A percentile compares a stretch with the other conserved stretches of the same genome.
These are phyloP conservation scores for Brachypodium distachyon DNA, from an alignment of 202 grass and related monocot genomes.

Conservation along the genomic window DNA sequence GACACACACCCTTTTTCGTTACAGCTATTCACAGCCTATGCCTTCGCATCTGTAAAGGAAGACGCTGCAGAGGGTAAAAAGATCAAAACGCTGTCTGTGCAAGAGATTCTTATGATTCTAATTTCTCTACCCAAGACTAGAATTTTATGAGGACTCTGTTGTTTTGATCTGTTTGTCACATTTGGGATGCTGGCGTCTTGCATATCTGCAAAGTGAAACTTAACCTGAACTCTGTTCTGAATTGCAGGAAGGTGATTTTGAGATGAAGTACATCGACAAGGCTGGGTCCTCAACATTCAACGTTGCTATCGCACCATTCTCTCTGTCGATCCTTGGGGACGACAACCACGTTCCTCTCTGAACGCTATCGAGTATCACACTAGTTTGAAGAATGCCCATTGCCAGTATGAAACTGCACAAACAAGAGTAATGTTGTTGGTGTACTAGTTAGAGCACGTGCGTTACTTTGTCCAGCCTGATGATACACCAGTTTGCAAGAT, in stretches of 20 bases:
- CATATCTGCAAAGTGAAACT: neutral
- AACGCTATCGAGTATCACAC: neutral
- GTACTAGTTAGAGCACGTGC: slow-evolving; percentile 4
- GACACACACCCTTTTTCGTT: neutral
- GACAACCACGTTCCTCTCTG: slow-evolving; percentile 28
- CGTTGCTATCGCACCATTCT: slow-evolving; percentile 73
- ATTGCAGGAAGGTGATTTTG: slow-evolving; percentile 89
- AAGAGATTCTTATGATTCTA: neutral
- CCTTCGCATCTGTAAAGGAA: neutral
- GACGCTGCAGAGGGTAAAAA: neutral
- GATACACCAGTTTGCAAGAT: neutral
- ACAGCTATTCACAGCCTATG: neutral
- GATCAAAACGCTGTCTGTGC: neutral
- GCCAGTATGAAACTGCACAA: neutral
- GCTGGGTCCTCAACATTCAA: slow-evolving; percentile 65
- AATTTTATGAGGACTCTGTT: neutral
- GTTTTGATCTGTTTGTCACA: neutral
- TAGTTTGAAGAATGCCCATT: neutral
- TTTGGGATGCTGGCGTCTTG: neutral
- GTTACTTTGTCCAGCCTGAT: neutral
- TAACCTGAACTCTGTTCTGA: neutral
- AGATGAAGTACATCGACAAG: slow-evolving; percentile 83
- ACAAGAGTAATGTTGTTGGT: neutral
- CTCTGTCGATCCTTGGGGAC: slow-evolving; percentile 67
- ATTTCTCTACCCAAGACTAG: neutral